Base-by-base conservation (phyloP, 2,329 filamentous ascomycete genomes). In the Colletotrichum sp. region DNA sequence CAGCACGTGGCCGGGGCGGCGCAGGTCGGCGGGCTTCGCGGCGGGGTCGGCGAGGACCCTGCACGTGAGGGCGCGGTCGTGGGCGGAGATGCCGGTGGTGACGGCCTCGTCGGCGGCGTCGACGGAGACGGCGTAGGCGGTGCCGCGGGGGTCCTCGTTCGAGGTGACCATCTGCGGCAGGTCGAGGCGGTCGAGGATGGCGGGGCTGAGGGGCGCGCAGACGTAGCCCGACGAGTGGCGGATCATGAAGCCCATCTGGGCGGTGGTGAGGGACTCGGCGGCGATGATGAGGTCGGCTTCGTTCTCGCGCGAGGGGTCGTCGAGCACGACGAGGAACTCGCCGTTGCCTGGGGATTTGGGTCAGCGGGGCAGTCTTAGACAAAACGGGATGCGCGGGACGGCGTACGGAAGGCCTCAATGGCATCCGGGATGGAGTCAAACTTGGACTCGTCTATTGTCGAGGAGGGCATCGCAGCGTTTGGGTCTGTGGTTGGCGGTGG, bases 261-360 rank as follows among this genome's bases (percentile, higher is more conserved):
- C 91, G 28, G 96, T 90, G 11, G 96, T 98, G 78, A 98, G 88
- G 81, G 94, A 91, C 79, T 95, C 89, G 77, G 96, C 96, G 79
- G 97, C 95, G 82, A 98, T 98, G 85, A 98, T 98, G 65, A 99
- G 92, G 87, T 99, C 97, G 85, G 96, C 97, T 90, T 99, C 97
- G 85, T 99, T 99, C 86, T 99, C 97, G 85, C 97, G 96, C 77
- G 93, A 92, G 78, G 95, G 93, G 80, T 95, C 94, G 88, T 99
- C 97, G 82, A 99, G 95, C 48, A 98, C 96, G 77, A 99, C 93
- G 83, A 99, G 94, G 90, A 98, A 98, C 83, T 98, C 93, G 85
- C 95, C 96, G 85, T 93, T 91, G 81, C 89, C 93, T 95, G 78
- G 8, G 68, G 22, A 28, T 67, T 22, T 12, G 30, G 9, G 19